Percentiles rank a stretch among this genome's conserved stretches.
Conservation (phyloP, 2,329 filamentous ascomycete species). For the Botrytis porri region DNA sequence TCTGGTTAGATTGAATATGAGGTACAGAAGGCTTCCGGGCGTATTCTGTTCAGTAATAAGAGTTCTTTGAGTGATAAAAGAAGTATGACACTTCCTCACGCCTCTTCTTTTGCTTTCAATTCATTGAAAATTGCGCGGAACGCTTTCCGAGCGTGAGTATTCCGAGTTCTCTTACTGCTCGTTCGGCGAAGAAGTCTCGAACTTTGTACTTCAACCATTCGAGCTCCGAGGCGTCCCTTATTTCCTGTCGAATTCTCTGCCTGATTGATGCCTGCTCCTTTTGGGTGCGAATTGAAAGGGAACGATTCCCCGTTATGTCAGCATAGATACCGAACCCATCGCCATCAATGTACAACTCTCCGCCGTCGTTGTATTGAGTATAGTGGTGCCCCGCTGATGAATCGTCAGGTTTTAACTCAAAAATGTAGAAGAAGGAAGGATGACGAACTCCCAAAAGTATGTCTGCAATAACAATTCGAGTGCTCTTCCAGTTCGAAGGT, state of each 20-base stretch:
- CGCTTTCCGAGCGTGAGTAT: not conserved
- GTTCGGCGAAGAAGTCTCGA: not conserved
- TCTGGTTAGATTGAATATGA: not conserved
- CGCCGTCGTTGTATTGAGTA: not conserved
- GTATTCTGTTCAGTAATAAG: not conserved
- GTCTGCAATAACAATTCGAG: not conserved
- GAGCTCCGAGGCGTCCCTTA: not conserved
- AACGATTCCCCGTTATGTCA: not conserved
- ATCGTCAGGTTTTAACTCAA: not conserved
- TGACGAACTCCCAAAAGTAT: not conserved
- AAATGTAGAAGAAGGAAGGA: not conserved
- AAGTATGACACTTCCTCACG: not conserved
- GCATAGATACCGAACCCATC: not conserved
- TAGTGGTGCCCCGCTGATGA: not conserved
- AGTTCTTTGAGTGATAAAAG: not conserved
- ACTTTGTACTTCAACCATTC: not conserved
- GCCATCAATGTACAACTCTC: not conserved
- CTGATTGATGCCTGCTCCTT: not conserved
- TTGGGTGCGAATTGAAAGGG: not conserved
- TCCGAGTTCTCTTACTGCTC: not conserved
- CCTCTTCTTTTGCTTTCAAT: not conserved
- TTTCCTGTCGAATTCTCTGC: not conserved
- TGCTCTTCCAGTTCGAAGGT: not conserved
- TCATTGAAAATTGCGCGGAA: not conserved
- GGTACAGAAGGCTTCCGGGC: not conserved